Percentiles rank a stretch among this genome's conserved stretches.
phyloP scores from a whole-genome alignment of 2,329 filamentous ascomycete genomes.

The Colletotrichum karsti region DNA sequence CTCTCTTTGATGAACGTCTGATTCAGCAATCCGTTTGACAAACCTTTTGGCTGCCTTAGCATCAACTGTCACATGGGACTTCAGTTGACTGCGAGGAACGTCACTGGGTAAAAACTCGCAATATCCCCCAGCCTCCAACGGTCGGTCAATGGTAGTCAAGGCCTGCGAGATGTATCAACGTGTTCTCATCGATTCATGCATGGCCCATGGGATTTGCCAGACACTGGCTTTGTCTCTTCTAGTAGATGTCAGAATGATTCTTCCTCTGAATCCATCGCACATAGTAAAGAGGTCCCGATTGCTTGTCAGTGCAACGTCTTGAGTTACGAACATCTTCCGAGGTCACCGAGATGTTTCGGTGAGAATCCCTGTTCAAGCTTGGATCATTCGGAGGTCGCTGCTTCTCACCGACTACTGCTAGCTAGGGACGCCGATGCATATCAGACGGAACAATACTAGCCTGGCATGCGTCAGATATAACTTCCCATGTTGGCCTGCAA shows the following conservation, averaged over 20 bases:
- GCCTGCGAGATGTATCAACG: not conserved
- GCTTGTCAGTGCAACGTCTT: not conserved
- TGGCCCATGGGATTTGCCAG: not conserved
- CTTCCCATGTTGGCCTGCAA: not conserved
- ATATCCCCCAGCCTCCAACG: not conserved
- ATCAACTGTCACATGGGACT: not conserved
- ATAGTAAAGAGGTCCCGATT: not conserved
- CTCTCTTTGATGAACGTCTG: not conserved
- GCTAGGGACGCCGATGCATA: slow-evolving; percentile 7
- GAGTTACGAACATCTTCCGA: not conserved
- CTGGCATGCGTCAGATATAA: slow-evolving; percentile 16
- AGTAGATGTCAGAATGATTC: no score
- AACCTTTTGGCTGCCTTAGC: not conserved
- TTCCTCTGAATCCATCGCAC: no score
- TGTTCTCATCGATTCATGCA: not conserved
- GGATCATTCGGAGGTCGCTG: not conserved
- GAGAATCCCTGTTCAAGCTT: slow-evolving; percentile 5
- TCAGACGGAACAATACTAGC: slow-evolving; percentile 13
- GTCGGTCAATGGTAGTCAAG: not conserved
- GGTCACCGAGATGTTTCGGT: slow-evolving; percentile 24
- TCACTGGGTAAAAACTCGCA: not conserved
- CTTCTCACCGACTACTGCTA: slow-evolving; percentile 13
- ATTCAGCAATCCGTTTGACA: not conserved
- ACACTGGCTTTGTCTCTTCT: not conserved
- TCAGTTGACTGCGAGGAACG: not conserved